Evolutionary conservation across 352 stramenopile genomes (phyloP).

Genomic region (Globisporangium acanthophoron): DNA sequence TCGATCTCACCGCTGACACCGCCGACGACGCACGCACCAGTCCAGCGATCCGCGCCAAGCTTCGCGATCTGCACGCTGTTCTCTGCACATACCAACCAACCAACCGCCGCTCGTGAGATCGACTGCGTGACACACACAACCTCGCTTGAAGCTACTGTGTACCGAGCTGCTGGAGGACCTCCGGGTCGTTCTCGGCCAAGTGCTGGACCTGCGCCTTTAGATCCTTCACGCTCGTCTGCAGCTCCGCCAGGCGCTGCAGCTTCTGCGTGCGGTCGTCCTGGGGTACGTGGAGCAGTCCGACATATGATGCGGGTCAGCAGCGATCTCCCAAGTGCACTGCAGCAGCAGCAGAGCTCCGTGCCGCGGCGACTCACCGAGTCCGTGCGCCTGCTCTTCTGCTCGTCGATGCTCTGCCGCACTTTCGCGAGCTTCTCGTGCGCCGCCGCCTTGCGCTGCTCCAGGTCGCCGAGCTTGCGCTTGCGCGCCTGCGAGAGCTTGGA

Average conservation of each 20-base stretch:
- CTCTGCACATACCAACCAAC: conserved; percentile 14
- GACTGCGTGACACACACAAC: background rate
- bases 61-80: conserved; percentile 61
- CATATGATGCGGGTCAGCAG: too few species aligned
- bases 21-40: conserved; percentile 23
- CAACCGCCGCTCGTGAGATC: too few species aligned
- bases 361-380: conserved; percentile 38
- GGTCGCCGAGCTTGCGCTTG: conserved; percentile 67
- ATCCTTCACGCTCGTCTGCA: conserved; percentile 43
- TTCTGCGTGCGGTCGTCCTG: conserved; percentile 64
- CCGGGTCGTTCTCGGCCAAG: conserved; percentile 69
- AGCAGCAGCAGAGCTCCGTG: background rate
- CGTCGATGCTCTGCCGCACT: conserved; percentile 43
- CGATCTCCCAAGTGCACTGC: too few species aligned
- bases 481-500: conserved; percentile 76
- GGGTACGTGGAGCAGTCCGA: background rate
- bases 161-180: conserved; percentile 59
- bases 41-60: conserved; percentile 69
- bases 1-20: background rate
- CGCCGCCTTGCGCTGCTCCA: conserved; percentile 44
- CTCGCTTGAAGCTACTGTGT: background rate
- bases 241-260: conserved; percentile 41
- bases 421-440: conserved; percentile 37
- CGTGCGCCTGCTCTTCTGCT: conserved; percentile 38
- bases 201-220: conserved; percentile 53